Evolutionary conservation across 2,329 filamentous ascomycete species (phyloP), one percentile per base, ranked within the genome.

Genomic region (Colletotrichum sidae): DNA sequence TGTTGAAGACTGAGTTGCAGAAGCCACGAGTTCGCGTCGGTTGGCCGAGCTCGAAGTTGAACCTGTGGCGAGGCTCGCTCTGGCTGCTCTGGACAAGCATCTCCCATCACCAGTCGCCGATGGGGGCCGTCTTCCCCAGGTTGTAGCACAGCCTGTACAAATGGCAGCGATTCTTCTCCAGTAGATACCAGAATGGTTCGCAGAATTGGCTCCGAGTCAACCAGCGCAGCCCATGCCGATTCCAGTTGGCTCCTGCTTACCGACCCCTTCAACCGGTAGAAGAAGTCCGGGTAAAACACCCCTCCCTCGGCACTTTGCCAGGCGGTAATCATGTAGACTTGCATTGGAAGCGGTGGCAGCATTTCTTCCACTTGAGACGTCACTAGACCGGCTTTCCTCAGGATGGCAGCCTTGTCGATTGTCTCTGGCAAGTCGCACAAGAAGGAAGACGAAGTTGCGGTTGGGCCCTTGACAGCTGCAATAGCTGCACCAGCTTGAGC

Each of bases 251-350:
- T 72, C 0, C 74, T 64, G 0, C 78, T 73, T 5, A 84, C 57
- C 1, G 74, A 42, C 0, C 80, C 81, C 0, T 75, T 72, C 3
- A 92, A 68, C 1, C 76, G 74, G 73, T 91, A 94, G 6, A 75
- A 78, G 74, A 97, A 97, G 0, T 83, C 85, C 0, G 93, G 88
- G 72, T 90, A 93, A 77, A 97, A 97, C 0, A 92, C 80, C 1
- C 76, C 74, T 0, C 92, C 91, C 2, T 80, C 72, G 0, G 89
- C 88, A 47, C 87, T 88, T 67, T 91, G 85, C 92, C 93, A 96
- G 47, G 88, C 84, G 13, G 87, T 88, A 34, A 97, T 80, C 88
- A 96, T 93, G 75, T 96, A 94, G 0, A 87, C 79, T 74, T 97
- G 94, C 71, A 93, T 92, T 2, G 93, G 84, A 4, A 92, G 88